Conservation (phyloP, 768 basidiomycete species). For the Kwoniella botswanensis region DNA sequence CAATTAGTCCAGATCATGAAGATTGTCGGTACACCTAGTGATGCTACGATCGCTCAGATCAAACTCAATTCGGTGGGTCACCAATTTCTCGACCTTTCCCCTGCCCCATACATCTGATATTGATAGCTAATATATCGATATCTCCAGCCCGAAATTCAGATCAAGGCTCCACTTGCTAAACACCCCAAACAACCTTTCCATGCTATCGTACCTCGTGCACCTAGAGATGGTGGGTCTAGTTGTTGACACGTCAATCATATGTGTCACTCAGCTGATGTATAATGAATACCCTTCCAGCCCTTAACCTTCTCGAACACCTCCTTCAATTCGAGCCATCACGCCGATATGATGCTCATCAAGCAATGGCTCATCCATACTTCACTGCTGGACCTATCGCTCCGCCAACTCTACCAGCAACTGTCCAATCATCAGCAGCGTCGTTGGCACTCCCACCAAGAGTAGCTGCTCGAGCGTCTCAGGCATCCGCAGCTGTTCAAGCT, state of each 20-base stretch:
- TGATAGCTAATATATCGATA: not conserved
- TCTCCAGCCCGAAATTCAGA: conserved; percentile 50
- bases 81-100: too few species aligned
- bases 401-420: conserved; percentile 45
- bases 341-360: conserved; percentile 87
- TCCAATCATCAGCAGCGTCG: conserved; percentile 46
- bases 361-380: conserved; percentile 91
- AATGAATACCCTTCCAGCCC: conserved; percentile 61
- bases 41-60: conserved; percentile 85
- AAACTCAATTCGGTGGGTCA: conserved; percentile 75
- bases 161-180: conserved; percentile 48
- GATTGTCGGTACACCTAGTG: conserved; percentile 92
- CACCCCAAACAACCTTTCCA: conserved; percentile 57
- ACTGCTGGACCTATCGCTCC: conserved; percentile 50
- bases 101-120: too few species aligned
- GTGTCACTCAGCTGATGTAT: not conserved
- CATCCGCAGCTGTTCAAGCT: conserved; percentile 49
- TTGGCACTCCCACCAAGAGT: conserved; percentile 47
- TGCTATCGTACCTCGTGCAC: conserved; percentile 53
- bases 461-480: conserved; percentile 44
- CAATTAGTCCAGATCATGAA: conserved; percentile 98
- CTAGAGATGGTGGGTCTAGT: conserved; percentile 46
- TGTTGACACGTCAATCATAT: too few species aligned
- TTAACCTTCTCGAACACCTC: conserved; percentile 90
- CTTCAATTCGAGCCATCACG: conserved; percentile 95